These are phyloP conservation scores for Ilex aquifolium DNA, from an alignment of 257 asterid genomes.

Conservation along the genomic window DNA sequence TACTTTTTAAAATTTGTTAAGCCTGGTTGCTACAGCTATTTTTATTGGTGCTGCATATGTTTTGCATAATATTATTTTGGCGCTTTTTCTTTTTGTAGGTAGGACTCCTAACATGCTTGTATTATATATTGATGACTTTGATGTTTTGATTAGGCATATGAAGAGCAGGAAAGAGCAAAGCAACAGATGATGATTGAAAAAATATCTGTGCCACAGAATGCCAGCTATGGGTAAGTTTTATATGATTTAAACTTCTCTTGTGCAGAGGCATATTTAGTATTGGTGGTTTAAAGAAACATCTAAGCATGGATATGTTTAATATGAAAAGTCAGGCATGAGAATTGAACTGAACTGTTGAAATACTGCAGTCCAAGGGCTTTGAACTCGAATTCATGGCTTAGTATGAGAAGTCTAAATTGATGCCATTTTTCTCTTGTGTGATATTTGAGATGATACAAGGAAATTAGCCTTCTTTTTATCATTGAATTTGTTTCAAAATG, in stretches of 20 bases:
- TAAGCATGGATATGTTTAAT: too few relatives aligned
- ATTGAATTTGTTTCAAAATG: too few relatives aligned
- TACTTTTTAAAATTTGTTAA: conserved; percentile 1
- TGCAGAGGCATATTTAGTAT: not conserved
- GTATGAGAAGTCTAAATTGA: too few relatives aligned
- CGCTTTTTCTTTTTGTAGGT: not conserved
- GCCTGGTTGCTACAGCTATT: conserved; percentile 2
- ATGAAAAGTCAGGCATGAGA: too few relatives aligned
- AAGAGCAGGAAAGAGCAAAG: conserved; percentile 74
- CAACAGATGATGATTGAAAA: conserved; percentile 57
- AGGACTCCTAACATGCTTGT: too few relatives aligned
- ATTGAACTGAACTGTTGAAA: too few relatives aligned
- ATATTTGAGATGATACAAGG: too few relatives aligned
- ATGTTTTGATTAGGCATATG: conserved; percentile 59
- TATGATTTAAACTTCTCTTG: not conserved
- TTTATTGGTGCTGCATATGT: not conserved
- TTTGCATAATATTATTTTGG: not conserved
- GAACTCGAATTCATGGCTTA: too few relatives aligned
- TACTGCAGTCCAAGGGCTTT: too few relatives aligned
- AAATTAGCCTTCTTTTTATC: too few relatives aligned
- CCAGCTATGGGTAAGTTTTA: conserved; percentile 75
- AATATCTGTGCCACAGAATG: conserved; percentile 58
- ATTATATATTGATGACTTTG: not conserved
- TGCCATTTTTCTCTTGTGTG: too few relatives aligned
- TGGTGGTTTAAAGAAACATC: too few relatives aligned